Evolutionary conservation across 768 basidiomycete genomes (phyloP), one percentile per base, ranked within the genome.

Genomic region (Candolleomyces eurysporus): DNA sequence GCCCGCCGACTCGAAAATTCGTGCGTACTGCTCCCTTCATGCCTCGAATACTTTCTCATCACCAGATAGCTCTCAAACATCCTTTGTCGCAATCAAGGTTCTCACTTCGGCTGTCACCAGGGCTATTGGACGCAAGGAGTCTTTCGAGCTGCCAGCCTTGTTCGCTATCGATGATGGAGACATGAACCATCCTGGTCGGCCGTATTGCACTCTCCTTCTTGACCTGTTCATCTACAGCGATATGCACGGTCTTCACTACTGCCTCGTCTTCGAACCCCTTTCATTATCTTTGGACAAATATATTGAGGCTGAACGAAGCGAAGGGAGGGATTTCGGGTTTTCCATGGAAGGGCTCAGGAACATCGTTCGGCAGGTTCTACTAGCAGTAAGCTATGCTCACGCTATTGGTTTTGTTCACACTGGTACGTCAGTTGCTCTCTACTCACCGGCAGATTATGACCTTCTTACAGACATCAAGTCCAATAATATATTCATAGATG

Each of bases 321-420:
- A 26, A 26, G 26, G 26, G 26, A 26, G 26, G 16, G 31, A 48
- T 2, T 19, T 32, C n/a, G 22, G n/a, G 45, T 65, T 61, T 11
- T 22, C 58, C 8, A 51, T 58, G 48, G 54, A 10, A 65, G 68
- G 57, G 48, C 58, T 32, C 14, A 66, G 64, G 40, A 40, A 58
- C 31, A 65, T 74, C 32, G 61, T 68, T 42, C 71, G 68, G 51
- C 73, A 74, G 54, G 36, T 63, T 11, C 64, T 74, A 36, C 66
- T 72, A 19, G 69, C 71, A 7, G 61, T 71, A 5, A 66, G 69
- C 49, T 74, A 70, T 58, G 66, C 72, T 48, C 72, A 74, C 21
- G 57, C 67, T 40, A 69, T 65, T 32, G 50, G 60, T 1, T 36
- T 67, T n/a, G 56, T 69, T 54, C 67, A 72, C 62, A 63, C 59